These are phyloP conservation scores for Pharus latifolius DNA, from an alignment of 176 grass and related monocot genomes.

Conservation along the genomic window DNA sequence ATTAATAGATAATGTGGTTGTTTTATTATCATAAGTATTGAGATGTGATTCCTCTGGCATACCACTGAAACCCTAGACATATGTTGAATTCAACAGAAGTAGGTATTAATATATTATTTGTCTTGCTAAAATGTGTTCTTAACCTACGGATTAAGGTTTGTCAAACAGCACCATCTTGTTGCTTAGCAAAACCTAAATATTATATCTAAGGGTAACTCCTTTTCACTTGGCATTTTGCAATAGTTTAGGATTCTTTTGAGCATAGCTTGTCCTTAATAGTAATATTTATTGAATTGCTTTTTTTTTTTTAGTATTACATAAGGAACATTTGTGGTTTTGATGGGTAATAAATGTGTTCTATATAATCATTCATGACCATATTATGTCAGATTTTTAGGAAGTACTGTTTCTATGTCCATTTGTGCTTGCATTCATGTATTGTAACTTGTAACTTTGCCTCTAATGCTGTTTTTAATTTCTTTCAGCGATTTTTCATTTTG, in stretches of 20 bases:
- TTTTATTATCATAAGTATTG: neutral
- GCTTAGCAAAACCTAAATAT: neutral
- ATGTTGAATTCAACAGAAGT: neutral
- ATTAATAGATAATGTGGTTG: neutral
- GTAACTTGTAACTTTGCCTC: conserved; percentile 2
- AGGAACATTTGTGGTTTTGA: neutral
- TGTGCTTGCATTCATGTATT: neutral
- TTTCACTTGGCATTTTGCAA: neutral
- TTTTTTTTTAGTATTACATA: neutral
- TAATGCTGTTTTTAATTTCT: conserved; percentile 14
- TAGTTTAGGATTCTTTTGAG: neutral
- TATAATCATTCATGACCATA: neutral
- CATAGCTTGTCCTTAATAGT: neutral
- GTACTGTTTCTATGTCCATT: neutral
- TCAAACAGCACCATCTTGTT: no score
- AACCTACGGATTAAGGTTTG: neutral
- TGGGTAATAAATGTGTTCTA: neutral
- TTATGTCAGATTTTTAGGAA: neutral
- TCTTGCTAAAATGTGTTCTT: neutral
- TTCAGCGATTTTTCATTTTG: conserved; percentile 76
- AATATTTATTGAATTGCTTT: neutral
- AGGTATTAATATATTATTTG: neutral
- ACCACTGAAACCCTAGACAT: neutral
- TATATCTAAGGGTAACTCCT: neutral
- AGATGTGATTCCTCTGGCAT: neutral